Evolutionary conservation across 2,329 filamentous ascomycete genomes (phyloP).

Genomic region (Diaporthe humulicola): DNA sequence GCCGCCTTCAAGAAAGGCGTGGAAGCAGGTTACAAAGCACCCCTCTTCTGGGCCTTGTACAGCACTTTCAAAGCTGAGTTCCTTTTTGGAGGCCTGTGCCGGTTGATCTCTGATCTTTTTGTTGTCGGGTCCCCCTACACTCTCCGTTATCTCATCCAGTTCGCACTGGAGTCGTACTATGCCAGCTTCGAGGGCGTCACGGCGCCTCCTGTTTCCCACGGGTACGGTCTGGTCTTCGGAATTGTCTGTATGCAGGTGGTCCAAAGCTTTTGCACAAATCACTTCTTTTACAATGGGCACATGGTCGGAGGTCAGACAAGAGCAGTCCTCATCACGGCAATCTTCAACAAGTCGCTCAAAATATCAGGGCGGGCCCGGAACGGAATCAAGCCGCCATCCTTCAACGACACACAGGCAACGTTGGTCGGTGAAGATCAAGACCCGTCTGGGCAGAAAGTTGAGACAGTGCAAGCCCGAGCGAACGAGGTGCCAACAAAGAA

Average conservation of each 20-base stretch:
- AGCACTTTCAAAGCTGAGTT: slow-evolving; percentile 91
- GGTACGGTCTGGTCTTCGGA: slow-evolving; percentile 86
- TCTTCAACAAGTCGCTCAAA: slow-evolving; percentile 93
- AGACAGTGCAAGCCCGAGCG: slow-evolving; percentile 59
- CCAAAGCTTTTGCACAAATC: slow-evolving; percentile 85
- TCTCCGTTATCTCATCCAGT: slow-evolving; percentile 87
- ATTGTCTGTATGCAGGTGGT: slow-evolving; percentile 87
- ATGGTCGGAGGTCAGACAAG: slow-evolving; percentile 88
- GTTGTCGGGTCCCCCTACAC: slow-evolving; percentile 89
- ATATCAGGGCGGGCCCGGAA: slow-evolving; percentile 90
- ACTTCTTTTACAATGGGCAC: slow-evolving; percentile 95
- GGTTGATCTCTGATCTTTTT: slow-evolving; percentile 78
- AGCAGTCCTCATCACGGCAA: slow-evolving; percentile 84
- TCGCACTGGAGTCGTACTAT: slow-evolving; percentile 82
- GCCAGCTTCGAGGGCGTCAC: slow-evolving; percentile 66
- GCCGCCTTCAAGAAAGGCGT: slow-evolving; percentile 77
- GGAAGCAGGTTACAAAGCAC: slow-evolving; percentile 76
- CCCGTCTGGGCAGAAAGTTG: slow-evolving; percentile 53
- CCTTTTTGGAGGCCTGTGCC: slow-evolving; percentile 82
- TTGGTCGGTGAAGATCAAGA: slow-evolving; percentile 51
- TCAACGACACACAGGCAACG: slow-evolving; percentile 62
- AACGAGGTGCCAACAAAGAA: slow-evolving; percentile 51
- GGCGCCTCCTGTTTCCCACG: slow-evolving; percentile 77
- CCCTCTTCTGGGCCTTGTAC: slow-evolving; percentile 84
- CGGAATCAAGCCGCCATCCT: slow-evolving; percentile 90